Conservation (phyloP, 164 flowering plant species). For the Magnolia kwangsiensis region DNA sequence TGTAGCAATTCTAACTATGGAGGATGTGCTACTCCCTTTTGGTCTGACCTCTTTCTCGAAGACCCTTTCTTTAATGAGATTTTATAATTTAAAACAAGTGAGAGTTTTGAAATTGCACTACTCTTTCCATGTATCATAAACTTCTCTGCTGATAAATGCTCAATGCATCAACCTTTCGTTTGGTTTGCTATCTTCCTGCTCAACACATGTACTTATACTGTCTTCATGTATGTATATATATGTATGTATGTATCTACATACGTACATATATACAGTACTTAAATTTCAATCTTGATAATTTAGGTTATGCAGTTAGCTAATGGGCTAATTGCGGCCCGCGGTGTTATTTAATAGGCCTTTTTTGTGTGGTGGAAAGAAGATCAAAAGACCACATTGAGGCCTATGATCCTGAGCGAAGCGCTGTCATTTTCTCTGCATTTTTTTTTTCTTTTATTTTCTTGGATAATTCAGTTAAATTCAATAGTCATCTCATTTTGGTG, state of each 20-base stretch:
- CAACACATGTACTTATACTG: not conserved
- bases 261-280: too few species aligned
- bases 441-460: too few species aligned
- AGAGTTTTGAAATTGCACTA: not conserved
- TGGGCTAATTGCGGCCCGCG: too few species aligned
- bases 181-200: not conserved
- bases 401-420: too few species aligned
- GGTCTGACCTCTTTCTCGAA: conserved; percentile 45
- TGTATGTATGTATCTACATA: not conserved
- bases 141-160: not conserved
- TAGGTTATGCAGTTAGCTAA: too few species aligned
- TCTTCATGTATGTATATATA: not conserved
- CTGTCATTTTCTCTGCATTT: too few species aligned
- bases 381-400: too few species aligned
- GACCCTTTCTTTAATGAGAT: conserved; percentile 37
- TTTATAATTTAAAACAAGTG: conserved; percentile 7
- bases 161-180: not conserved
- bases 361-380: too few species aligned
- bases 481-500: too few species aligned
- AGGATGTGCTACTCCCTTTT: conserved; percentile 27
- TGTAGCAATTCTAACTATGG: conserved; percentile 35
- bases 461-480: too few species aligned
- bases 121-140: not conserved
- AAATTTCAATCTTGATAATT: too few species aligned
- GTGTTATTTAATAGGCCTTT: too few species aligned